phyloP scores from a whole-genome alignment of 2,329 filamentous ascomycete genomes.

The Ceratocystis variospora region DNA sequence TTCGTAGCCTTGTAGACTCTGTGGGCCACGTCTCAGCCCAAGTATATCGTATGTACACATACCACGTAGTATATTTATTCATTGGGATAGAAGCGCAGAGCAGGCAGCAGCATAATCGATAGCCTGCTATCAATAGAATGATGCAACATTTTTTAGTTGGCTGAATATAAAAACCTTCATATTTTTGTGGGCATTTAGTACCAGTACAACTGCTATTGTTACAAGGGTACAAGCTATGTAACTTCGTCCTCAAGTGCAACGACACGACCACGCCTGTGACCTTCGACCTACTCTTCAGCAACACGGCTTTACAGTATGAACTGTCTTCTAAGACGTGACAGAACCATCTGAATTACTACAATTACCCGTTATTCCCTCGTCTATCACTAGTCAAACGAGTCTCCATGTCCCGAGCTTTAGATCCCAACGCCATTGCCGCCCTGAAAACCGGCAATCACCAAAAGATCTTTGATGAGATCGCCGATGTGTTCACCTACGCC shows the following conservation, averaged over 20 bases:
- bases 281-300: no score
- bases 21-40: constrained; percentile 15
- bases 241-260: background rate
- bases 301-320: no score
- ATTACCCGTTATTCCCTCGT: no score
- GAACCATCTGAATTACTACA: no score
- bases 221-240: background rate
- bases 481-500: constrained; percentile 27
- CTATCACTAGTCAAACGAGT: no score
- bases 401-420: constrained; percentile 43
- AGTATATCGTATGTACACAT: background rate
- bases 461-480: constrained; percentile 34
- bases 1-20: background rate
- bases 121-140: no score
- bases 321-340: no score
- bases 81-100: background rate
- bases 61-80: background rate
- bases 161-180: no score
- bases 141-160: no score
- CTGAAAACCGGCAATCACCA: constrained; percentile 32
- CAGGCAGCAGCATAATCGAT: no score
- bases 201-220: background rate
- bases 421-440: constrained; percentile 31
- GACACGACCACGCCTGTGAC: background rate
- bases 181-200: no score